These are phyloP conservation scores for Millerago galiae DNA, from an alignment of 805 yeast species.

Conservation along the genomic window DNA sequence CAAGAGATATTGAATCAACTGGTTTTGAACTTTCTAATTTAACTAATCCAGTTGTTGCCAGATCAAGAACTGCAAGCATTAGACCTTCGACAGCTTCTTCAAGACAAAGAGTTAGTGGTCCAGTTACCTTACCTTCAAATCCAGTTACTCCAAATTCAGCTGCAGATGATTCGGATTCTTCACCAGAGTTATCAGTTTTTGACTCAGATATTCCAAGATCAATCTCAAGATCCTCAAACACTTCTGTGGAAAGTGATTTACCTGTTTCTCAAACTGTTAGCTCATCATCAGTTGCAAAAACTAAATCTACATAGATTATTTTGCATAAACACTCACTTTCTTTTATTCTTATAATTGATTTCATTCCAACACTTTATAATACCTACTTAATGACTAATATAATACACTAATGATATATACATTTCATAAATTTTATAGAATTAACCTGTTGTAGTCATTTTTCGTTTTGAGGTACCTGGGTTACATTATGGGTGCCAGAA, in stretches of 20 bases:
- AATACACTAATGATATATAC: neutral
- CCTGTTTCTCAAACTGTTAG: neutral
- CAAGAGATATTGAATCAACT: conserved; percentile 4
- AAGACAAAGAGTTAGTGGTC: conserved; percentile 2
- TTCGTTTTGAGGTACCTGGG: no score
- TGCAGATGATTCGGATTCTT: conserved; percentile 10
- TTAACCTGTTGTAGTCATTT: no score
- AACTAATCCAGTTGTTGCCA: neutral
- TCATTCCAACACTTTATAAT: neutral
- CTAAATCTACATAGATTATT: conserved; percentile 3
- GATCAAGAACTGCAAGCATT: conserved; percentile 5
- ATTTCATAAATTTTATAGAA: neutral
- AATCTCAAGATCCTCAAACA: conserved; percentile 28
- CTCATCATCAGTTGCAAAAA: neutral
- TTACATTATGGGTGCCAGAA: no score
- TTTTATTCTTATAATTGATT: neutral
- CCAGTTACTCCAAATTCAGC: neutral
- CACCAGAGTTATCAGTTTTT: conserved; percentile 20
- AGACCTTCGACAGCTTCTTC: neutral
- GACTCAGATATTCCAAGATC: conserved; percentile 24
- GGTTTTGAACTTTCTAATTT: conserved; percentile 1
- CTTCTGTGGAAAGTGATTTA: conserved; percentile 23
- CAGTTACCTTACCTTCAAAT: conserved; percentile 1
- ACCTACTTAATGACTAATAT: conserved; percentile 4
- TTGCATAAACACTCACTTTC: neutral